Percentiles rank a stretch among this genome's conserved stretches.
phyloP scores from a whole-genome alignment of 1,284 basidiomycete species.

The Boletus smithii region DNA sequence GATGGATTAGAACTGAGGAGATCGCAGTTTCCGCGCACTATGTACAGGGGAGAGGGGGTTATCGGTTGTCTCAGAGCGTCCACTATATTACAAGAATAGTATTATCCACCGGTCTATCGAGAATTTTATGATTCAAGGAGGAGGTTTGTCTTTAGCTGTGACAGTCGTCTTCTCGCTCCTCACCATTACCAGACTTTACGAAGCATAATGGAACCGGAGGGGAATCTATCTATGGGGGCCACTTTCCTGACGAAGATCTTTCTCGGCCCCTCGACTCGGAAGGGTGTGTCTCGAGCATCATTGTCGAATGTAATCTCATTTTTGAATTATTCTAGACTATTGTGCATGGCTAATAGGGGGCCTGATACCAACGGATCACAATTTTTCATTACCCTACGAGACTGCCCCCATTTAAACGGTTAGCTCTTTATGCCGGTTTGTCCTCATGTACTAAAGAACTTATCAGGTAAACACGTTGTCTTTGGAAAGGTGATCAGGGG shows the following conservation, averaged over 20 bases:
- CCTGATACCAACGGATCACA: conserved; percentile 79
- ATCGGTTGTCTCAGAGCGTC: conserved; percentile 56
- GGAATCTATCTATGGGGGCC: conserved; percentile 75
- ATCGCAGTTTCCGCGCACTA: conserved; percentile 74
- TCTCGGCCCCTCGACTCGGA: conserved; percentile 61
- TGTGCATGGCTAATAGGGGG: conserved; percentile 84
- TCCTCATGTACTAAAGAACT: conserved; percentile 12
- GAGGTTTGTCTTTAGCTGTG: conserved; percentile 42
- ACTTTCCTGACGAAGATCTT: conserved; percentile 77
- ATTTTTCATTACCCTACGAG: conserved; percentile 77
- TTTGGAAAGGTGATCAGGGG: conserved; percentile 67
- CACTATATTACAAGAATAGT: conserved; percentile 80
- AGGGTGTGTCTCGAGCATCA: conserved; percentile 38
- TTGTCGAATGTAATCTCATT: background rate
- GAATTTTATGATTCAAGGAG: conserved; percentile 87
- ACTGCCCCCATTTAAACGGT: conserved; percentile 71
- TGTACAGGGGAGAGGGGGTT: conserved; percentile 86
- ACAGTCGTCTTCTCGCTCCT: background rate
- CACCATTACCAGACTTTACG: conserved; percentile 55
- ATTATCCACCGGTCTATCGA: conserved; percentile 79
- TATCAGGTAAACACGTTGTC: conserved; percentile 73
- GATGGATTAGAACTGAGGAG: conserved; percentile 7
- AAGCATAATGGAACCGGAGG: conserved; percentile 81
- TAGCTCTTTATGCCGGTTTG: conserved; percentile 5
- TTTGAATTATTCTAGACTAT: conserved; percentile 40